Evolutionary conservation across 345 rosid species (phyloP), one percentile per base, ranked within the genome.

Genomic region (Anastatica hierochuntica): DNA sequence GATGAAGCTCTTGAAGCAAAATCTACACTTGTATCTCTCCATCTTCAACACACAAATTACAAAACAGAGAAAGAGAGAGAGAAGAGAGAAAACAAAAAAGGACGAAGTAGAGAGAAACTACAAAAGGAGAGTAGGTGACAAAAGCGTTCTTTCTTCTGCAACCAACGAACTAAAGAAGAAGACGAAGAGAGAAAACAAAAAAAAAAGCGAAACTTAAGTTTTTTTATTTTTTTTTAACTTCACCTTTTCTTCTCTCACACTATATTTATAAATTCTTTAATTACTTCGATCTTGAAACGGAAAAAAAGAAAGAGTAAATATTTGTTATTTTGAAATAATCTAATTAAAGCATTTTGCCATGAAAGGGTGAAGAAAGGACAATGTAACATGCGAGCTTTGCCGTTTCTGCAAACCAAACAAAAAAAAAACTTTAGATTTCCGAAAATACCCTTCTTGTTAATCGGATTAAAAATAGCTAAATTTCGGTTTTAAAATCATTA

Each of bases 331-430:
- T 8, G 40, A 8, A 58, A 39, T 36, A 58, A 39, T 34, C 63
- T 59, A 79, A 68, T 71, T 71, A 79, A 77, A 74, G 86, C 75
- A 64, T 64, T 49, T 76, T 65, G 50, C 64, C 72, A 64, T 73
- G 76, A 56, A 75, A 53, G 55, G 48, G 62, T 60, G 63, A 63
- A 37, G 26, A 62, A 67, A 65, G 59, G 56, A 77, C 72, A 84
- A 75, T 77, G 81, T 79, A 81, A 83, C 89, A 81, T 81, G 83
- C 84, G 79, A 74, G 76, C 17, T 73, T 71, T 64, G 76, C 89
- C 76, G 79, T 77, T 81, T 81, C 76, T 60, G 74, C 73, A 62
- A 62, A 6, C 24, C 13, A 15, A 13, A n/a, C 12, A 8, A 27
- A 14, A 56, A 10, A 31, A 8, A 1, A 10, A 16, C n/a, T n/a